Percentiles rank a stretch among this genome's conserved stretches.
phyloP scores from a whole-genome alignment of 2,329 filamentous ascomycete species.

The Microcera coccophila region DNA sequence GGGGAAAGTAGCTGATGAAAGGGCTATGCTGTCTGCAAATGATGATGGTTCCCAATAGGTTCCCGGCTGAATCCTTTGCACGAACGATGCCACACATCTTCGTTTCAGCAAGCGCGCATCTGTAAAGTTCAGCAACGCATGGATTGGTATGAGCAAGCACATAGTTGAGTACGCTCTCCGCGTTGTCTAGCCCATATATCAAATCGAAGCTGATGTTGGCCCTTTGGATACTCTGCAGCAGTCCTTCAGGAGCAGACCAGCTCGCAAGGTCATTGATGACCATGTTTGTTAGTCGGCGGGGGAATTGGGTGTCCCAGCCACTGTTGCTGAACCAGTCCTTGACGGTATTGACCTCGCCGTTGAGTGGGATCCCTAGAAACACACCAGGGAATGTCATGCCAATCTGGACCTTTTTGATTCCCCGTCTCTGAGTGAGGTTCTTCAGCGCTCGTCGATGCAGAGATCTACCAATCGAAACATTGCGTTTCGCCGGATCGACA shows the following conservation, averaged over 20 bases:
- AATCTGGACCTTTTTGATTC: slow-evolving; percentile 75
- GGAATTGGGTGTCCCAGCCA: slow-evolving; percentile 74
- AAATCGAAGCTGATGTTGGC: slow-evolving; percentile 77
- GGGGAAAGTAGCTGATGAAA: slow-evolving; percentile 66
- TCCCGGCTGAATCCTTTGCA: slow-evolving; percentile 65
- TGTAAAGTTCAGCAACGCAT: slow-evolving; percentile 76
- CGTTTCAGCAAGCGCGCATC: slow-evolving; percentile 66
- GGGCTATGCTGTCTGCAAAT: slow-evolving; percentile 69
- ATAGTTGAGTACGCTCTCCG: slow-evolving; percentile 68
- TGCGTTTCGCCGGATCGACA: slow-evolving; percentile 80
- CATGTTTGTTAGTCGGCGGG: slow-evolving; percentile 61
- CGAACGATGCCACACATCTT: slow-evolving; percentile 77
- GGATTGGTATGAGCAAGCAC: slow-evolving; percentile 70
- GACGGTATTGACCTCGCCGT: slow-evolving; percentile 42
- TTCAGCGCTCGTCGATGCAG: slow-evolving; percentile 82
- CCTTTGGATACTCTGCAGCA: slow-evolving; percentile 68
- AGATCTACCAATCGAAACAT: slow-evolving; percentile 85
- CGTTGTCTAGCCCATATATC: slow-evolving; percentile 74
- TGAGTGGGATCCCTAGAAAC: slow-evolving; percentile 74
- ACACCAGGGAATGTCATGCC: slow-evolving; percentile 79
- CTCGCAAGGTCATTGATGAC: slow-evolving; percentile 65
- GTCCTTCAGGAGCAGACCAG: slow-evolving; percentile 73
- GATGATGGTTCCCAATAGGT: slow-evolving; percentile 73
- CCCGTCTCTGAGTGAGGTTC: slow-evolving; percentile 63
- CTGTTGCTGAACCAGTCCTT: slow-evolving; percentile 84